Evolutionary conservation across 352 stramenopile genomes (phyloP), one percentile per base, ranked within the genome.

Genomic region (Phytophthora litchii): DNA sequence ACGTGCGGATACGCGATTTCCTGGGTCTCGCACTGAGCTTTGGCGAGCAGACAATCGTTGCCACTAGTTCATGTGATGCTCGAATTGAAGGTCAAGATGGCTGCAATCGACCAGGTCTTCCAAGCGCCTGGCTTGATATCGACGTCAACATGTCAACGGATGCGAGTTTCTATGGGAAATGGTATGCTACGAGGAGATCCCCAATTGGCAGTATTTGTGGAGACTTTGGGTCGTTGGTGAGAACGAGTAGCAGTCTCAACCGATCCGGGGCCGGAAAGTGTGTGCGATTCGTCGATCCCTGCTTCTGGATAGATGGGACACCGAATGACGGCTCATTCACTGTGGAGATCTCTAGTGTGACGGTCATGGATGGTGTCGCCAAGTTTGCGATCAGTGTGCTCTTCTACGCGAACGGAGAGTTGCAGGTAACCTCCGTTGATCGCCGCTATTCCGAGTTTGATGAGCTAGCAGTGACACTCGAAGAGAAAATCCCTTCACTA

Each of bases 361-460:
- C 77, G 2, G 61, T 89, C 27, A 46, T 70, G 1, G 69, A 81
- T 20, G 76, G 64, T 0, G 56, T 78, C 10, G 84, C 80, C 3
- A 79, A 67, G 19, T 94, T 80, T 62, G 70, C 70, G 0, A 84
- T 94, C 44, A 91, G 69, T 48, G 78, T 94, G 20, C 60, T 94
- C 1, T 83, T 64, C 46, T 79, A 82, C 44, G 34, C 63, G 1
- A 57, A 72, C 27, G 73, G 75, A 5, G 35, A 55, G n/a, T 51
- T 85, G 0, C 66, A 85, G 29, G 68, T 75, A n/a, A 62, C 51
- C 10, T 82, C 69, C 1, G 64, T 91, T 13, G 73, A 85, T 49
- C 85, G 70, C 5, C 82, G 85, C 13, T 94, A 82, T 51, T 85
- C 75, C 3, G 85, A 94, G 35, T 94, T 94, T 48, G 64, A 86